Evolutionary conservation across 352 stramenopile genomes (phyloP).

Genomic region (Stramenopiles sp.): DNA sequence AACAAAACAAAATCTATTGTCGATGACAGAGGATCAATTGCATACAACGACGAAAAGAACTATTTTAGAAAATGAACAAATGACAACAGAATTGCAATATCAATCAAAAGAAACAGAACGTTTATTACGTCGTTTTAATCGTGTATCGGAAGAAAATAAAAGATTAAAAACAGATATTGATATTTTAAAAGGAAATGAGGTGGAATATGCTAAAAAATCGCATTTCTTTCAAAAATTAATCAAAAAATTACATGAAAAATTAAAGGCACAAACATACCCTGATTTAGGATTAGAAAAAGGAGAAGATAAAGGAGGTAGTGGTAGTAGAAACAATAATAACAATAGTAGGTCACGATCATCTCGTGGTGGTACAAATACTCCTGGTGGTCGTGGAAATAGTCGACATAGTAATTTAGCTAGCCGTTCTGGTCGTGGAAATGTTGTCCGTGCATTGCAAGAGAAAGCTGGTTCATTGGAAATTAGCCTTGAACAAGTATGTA

Average conservation of each 20-base stretch:
- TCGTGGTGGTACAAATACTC: neutral
- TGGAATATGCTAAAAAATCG: slow-evolving; percentile 36
- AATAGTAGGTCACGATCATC: no score
- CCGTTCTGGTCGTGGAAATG: neutral
- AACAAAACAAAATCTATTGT: slow-evolving; percentile 30
- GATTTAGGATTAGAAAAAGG: neutral
- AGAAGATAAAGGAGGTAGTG: neutral
- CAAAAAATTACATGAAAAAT: slow-evolving; percentile 26
- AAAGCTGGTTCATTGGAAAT: neutral
- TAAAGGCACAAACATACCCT: neutral
- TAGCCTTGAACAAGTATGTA: neutral
- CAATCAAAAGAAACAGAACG: slow-evolving; percentile 43
- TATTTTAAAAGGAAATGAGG: slow-evolving; percentile 25
- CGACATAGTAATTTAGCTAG: neutral
- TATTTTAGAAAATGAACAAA: slow-evolving; percentile 50
- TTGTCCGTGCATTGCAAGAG: neutral
- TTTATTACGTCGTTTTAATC: slow-evolving; percentile 27
- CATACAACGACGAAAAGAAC: slow-evolving; percentile 43
- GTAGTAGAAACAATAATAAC: no score
- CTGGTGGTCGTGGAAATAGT: neutral
- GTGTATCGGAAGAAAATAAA: slow-evolving; percentile 29
- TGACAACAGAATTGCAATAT: slow-evolving; percentile 36
- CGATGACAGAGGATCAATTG: slow-evolving; percentile 38
- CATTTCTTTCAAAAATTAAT: slow-evolving; percentile 45
- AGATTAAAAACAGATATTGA: slow-evolving; percentile 24